Evolutionary conservation across 176 grass and related monocot genomes (phyloP).

Genomic region (Aegilops bicornis): DNA sequence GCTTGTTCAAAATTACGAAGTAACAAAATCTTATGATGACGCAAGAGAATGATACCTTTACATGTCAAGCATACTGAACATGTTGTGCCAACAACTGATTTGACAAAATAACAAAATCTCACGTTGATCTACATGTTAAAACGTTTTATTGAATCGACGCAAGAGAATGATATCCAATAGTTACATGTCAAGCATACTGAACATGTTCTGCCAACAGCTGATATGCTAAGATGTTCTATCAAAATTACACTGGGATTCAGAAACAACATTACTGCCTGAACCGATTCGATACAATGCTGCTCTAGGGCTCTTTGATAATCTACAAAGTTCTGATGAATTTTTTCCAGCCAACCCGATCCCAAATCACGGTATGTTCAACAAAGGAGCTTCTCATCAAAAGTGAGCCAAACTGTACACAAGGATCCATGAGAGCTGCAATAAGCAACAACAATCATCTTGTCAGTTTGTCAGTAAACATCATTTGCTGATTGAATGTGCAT

Average conservation of each 20-base stretch:
- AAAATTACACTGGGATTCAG: constrained; percentile 39
- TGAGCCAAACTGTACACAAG: constrained; percentile 92
- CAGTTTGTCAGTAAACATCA: not conserved
- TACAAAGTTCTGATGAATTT: constrained; percentile 9
- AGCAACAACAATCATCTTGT: constrained; percentile 11
- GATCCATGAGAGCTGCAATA: constrained; percentile 84
- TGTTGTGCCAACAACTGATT: too few species aligned
- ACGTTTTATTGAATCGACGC: not conserved
- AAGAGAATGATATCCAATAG: not conserved
- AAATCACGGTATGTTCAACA: constrained; percentile 8
- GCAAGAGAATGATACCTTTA: too few species aligned
- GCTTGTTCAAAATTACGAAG: too few species aligned
- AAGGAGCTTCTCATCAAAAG: constrained; percentile 56
- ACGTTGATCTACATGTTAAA: not conserved
- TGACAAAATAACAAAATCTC: too few species aligned
- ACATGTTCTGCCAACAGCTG: too few species aligned
- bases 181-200: not conserved
- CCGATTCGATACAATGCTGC: constrained; percentile 23
- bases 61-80: too few species aligned
- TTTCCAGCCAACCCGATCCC: not conserved
- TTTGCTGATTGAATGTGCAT: not conserved
- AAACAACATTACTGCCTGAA: constrained; percentile 9
- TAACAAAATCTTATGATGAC: too few species aligned
- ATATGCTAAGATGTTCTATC: too few species aligned
- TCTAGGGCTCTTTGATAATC: constrained; percentile 42